Percentiles rank a stretch among this genome's conserved stretches.
Conservation (phyloP, 805 yeast species). For the Kodamaea kakaduensis region DNA sequence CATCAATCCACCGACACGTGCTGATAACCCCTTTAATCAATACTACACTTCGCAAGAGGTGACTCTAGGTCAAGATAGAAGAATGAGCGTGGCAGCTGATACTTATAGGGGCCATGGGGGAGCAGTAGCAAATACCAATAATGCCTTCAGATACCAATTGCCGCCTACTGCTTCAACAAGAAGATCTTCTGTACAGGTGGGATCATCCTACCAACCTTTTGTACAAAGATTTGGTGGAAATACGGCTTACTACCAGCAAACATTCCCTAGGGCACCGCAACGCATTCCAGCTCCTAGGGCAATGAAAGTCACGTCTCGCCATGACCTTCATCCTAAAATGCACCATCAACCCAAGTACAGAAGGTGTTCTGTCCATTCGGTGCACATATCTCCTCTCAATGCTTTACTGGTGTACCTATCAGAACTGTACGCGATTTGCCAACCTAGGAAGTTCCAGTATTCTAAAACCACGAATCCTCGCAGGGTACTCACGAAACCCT, state of each 20-base stretch:
- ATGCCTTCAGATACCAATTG: conserved; percentile 7
- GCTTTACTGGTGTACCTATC: conserved; percentile 77
- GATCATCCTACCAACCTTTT: conserved; percentile 9
- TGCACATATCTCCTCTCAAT: conserved; percentile 70
- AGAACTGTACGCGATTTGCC: conserved; percentile 79
- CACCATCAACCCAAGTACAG: conserved; percentile 67
- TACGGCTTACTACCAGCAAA: conserved; percentile 9
- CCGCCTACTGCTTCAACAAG: conserved; percentile 14
- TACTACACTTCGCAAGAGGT: conserved; percentile 40
- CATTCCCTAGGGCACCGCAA: conserved; percentile 2
- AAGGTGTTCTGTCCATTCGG: conserved; percentile 60
- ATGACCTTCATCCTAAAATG: conserved; percentile 58
- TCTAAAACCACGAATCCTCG: conserved; percentile 83
- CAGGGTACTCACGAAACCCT: conserved; percentile 88
- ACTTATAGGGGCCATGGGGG: conserved; percentile 7
- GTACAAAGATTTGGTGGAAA: neutral
- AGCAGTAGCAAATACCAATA: conserved; percentile 1
- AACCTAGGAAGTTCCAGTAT: conserved; percentile 72
- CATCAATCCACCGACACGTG: conserved; percentile 43
- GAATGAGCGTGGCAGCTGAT: conserved; percentile 38
- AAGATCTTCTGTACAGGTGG: conserved; percentile 22
- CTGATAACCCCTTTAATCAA: conserved; percentile 43
- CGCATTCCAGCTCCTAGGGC: conserved; percentile 46
- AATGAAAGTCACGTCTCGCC: conserved; percentile 33
- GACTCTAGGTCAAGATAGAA: conserved; percentile 26